Evolutionary conservation across 169 alveolate genomes (phyloP), one percentile per base, ranked within the genome.

Genomic region (Perkinsus marinus): DNA sequence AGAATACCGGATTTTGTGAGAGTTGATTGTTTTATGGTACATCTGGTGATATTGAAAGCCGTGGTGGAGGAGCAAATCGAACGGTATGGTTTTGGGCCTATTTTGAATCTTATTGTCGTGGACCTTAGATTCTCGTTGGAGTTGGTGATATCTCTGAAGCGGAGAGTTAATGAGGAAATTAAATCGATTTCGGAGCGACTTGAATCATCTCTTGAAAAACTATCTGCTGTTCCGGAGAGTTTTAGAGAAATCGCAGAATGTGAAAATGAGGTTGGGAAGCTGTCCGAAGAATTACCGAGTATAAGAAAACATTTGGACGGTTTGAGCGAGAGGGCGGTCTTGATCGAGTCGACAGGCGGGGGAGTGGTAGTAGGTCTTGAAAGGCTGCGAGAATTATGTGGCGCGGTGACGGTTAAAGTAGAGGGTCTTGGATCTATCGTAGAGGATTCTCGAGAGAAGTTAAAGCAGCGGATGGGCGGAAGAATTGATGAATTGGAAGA

Each of bases 181-280:
- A 93, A 93, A 68, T 30, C 90, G 6, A 93, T 96, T 0, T 95
- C 94, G 69, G 95, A 95, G 91, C 95, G 96, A 90, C 93, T 96
- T 5, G 95, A 94, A 79, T 93, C 68, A 47, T 95, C 97, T 0
- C 94, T 96, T 92, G 97, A 96, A 90, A 96, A 96, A 93, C 95
- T 97, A 91, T 93, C 93, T 34, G 94, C 96, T 30, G 95, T 95
- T 90, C 98, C 99, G 6, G 94, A 92, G 90, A 95, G 94, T 91
- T 96, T 97, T 91, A 97, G 95, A 39, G 98, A 97, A 92, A 97
- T 97, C 47, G 95, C 95, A 68, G 95, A 96, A 92, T 97, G 97
- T 17, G 96, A 96, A 91, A 92, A 93, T 41, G 97, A 96, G 68
- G 97, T 96, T 30, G 90, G 95, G 37, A 96, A 95, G 43, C 94